Evolutionary conservation across 208 protist genomes (phyloP).

Genomic region (Phytomonas francai): DNA sequence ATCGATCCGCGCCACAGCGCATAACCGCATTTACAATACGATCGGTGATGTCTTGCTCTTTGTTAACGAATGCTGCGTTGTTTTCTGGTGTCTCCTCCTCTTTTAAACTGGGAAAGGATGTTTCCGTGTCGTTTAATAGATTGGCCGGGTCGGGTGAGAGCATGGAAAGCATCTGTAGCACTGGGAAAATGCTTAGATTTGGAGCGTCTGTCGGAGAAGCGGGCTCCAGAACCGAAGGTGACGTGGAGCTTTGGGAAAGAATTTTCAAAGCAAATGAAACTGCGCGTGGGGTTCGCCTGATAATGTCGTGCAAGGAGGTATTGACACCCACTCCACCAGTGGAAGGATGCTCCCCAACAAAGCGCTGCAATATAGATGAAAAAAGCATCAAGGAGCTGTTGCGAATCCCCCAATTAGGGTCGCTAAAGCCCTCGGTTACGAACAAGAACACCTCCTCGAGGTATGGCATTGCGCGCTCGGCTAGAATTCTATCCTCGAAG

Average conservation of each 20-base stretch:
- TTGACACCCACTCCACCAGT: constrained; percentile 69
- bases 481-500: constrained; percentile 81
- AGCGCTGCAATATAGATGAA: constrained; percentile 81
- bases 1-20: constrained; percentile 36
- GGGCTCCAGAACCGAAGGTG: background rate
- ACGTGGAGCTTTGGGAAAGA: background rate
- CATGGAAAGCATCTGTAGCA: constrained; percentile 89
- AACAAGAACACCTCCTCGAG: constrained; percentile 77
- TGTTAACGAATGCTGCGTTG: too few relatives aligned
- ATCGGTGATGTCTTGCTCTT: constrained; percentile 13
- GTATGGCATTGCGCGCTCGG: constrained; percentile 46
- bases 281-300: constrained; percentile 46
- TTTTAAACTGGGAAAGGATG: background rate
- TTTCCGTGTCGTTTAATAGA: background rate
- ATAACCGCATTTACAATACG: constrained; percentile 50
- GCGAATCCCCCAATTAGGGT: constrained; percentile 78
- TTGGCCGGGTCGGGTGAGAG: constrained; percentile 72
- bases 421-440: constrained; percentile 71
- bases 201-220: constrained; percentile 9
- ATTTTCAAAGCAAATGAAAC: constrained; percentile 37
- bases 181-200: constrained; percentile 69
- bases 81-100: background rate
- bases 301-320: constrained; percentile 77
- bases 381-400: constrained; percentile 91
- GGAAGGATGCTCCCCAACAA: constrained; percentile 82